Conservation (phyloP, 352 stramenopile genomes). For the Globisporangium solare region DNA sequence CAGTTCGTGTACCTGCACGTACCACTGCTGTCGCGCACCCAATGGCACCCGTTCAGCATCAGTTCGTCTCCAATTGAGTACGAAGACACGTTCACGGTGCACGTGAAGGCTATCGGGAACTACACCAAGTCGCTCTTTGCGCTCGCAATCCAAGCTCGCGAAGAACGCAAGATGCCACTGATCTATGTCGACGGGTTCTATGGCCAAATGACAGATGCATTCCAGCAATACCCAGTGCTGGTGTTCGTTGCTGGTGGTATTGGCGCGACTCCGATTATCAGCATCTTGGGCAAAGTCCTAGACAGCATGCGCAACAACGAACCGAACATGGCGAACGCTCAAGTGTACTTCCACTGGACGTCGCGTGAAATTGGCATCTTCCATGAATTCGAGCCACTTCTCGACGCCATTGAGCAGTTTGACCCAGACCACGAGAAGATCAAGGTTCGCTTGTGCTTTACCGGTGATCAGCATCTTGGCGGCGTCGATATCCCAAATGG, state of each 20-base stretch:
- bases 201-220: slow-evolving; percentile 80
- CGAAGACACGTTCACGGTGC: slow-evolving; percentile 80
- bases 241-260: slow-evolving; percentile 84
- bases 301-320: slow-evolving; percentile 79
- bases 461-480: slow-evolving; percentile 72
- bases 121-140: slow-evolving; percentile 76
- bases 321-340: slow-evolving; percentile 54
- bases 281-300: slow-evolving; percentile 82
- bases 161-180: slow-evolving; percentile 74
- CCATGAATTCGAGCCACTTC: slow-evolving; percentile 79
- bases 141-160: slow-evolving; percentile 66
- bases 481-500: slow-evolving; percentile 68
- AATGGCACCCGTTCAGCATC: slow-evolving; percentile 87
- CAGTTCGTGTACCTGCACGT: slow-evolving; percentile 80
- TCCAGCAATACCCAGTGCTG: slow-evolving; percentile 76
- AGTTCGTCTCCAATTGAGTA: slow-evolving; percentile 82
- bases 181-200: slow-evolving; percentile 84
- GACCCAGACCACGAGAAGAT: slow-evolving; percentile 64
- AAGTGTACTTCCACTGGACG: slow-evolving; percentile 85
- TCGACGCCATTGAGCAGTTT: slow-evolving; percentile 73
- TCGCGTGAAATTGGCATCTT: slow-evolving; percentile 81
- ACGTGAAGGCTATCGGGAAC: slow-evolving; percentile 74
- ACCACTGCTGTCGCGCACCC: slow-evolving; percentile 59
- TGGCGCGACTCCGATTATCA: slow-evolving; percentile 86
- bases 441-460: slow-evolving; percentile 74